Conservation (phyloP, 768 basidiomycete genomes). For the Tylopilus rubrobrunneus region DNA sequence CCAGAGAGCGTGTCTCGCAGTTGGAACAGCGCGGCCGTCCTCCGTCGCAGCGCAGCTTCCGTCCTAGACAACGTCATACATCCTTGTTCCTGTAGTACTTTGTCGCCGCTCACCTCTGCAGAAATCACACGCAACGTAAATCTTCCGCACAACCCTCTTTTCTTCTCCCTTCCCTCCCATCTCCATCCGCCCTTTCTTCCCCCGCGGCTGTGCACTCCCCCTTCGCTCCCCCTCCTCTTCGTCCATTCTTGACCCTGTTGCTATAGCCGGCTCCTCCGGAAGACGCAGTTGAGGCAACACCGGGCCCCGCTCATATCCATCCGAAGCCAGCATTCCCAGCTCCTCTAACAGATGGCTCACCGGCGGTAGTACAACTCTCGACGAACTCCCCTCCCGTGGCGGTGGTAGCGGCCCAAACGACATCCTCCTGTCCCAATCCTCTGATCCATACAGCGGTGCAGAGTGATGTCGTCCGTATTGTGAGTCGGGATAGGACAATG, state of each 20-base stretch:
- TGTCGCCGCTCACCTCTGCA: slow-evolving; percentile 56
- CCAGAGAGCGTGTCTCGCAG: slow-evolving; percentile 50
- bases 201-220: slow-evolving; percentile 7
- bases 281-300: slow-evolving; percentile 28
- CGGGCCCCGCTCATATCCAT: slow-evolving; percentile 19
- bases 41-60: slow-evolving; percentile 76
- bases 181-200: slow-evolving; percentile 18
- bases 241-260: slow-evolving; percentile 1
- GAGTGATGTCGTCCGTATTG: slow-evolving; percentile 24
- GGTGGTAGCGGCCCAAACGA: slow-evolving; percentile 21
- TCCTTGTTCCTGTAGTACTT: background rate
- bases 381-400: slow-evolving; percentile 17
- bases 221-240: slow-evolving; percentile 16
- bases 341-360: slow-evolving; percentile 25
- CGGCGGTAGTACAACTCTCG: slow-evolving; percentile 27
- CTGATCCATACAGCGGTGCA: slow-evolving; percentile 21
- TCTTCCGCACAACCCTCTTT: slow-evolving; percentile 26
- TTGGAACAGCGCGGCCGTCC: slow-evolving; percentile 58
- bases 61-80: slow-evolving; percentile 37
- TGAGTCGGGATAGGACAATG: slow-evolving; percentile 16
- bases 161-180: slow-evolving; percentile 16
- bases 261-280: slow-evolving; percentile 16
- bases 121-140: slow-evolving; percentile 66
- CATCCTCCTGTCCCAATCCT: slow-evolving; percentile 21
- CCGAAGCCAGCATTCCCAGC: slow-evolving; percentile 17